Conservation (phyloP, 208 protist species). For the Lotmaria passim region DNA sequence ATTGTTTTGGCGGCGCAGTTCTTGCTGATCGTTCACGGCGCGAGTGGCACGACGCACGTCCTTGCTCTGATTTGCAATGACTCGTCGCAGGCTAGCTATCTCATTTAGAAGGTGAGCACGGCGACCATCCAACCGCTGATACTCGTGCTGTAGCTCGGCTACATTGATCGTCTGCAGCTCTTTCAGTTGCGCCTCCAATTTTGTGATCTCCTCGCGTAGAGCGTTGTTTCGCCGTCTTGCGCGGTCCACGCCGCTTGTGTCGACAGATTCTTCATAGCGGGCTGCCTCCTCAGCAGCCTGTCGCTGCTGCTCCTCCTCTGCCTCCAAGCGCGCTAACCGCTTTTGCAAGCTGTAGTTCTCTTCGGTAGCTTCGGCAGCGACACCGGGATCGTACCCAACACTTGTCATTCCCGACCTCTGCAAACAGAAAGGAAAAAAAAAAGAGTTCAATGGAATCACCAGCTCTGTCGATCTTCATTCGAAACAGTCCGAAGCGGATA, state of each 20-base stretch:
- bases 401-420: neutral
- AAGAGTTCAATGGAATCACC: neutral
- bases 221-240: constrained; percentile 54
- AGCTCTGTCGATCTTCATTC: neutral
- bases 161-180: constrained; percentile 64
- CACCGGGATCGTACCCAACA: constrained; percentile 23
- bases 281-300: constrained; percentile 22
- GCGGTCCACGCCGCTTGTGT: constrained; percentile 47
- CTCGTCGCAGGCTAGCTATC: constrained; percentile 72
- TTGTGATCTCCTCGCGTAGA: constrained; percentile 59
- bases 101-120: constrained; percentile 78
- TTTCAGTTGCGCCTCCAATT: constrained; percentile 59
- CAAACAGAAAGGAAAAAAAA: neutral
- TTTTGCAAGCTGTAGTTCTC: constrained; percentile 65
- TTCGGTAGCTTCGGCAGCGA: constrained; percentile 46
- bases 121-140: constrained; percentile 58
- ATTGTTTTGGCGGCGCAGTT: constrained; percentile 67
- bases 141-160: constrained; percentile 75
- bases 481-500: too few relatives aligned
- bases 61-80: constrained; percentile 77
- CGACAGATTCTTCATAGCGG: constrained; percentile 29
- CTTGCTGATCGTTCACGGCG: constrained; percentile 49
- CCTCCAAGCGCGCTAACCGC: constrained; percentile 52
- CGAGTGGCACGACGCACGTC: constrained; percentile 70
- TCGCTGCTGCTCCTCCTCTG: constrained; percentile 45